Conservation (phyloP, 257 asterid genomes). For the Salvia splendens region DNA sequence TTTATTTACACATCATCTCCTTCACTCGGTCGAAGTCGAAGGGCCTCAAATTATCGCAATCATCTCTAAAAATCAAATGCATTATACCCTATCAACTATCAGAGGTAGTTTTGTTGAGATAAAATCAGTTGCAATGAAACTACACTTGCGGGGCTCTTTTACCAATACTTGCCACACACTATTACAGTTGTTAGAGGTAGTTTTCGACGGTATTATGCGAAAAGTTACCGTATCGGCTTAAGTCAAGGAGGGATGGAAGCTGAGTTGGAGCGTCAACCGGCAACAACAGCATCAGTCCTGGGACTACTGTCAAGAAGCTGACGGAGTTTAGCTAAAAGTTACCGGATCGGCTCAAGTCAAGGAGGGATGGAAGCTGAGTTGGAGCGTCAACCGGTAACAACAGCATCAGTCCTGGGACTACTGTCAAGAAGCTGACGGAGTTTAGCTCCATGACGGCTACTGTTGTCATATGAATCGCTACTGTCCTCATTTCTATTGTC, state of each 20-base stretch:
- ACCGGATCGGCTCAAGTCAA: too few species aligned
- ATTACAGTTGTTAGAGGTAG: slow-evolving; percentile 64
- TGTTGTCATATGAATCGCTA: slow-evolving; percentile 45
- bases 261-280: slow-evolving; percentile 48
- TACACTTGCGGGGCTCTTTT: slow-evolving; percentile 33
- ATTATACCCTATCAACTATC: not conserved
- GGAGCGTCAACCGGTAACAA: slow-evolving; percentile 69
- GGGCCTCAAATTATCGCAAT: slow-evolving; percentile 25
- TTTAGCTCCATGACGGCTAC: slow-evolving; percentile 57
- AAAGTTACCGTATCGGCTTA: slow-evolving; percentile 44
- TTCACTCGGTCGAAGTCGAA: slow-evolving; percentile 34
- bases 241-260: slow-evolving; percentile 20
- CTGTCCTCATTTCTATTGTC: slow-evolving; percentile 50
- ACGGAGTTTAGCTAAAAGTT: slow-evolving; percentile 72
- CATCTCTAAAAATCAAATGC: slow-evolving; percentile 14
- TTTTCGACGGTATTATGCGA: slow-evolving; percentile 71
- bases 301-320: slow-evolving; percentile 76
- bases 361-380: too few species aligned
- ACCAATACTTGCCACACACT: slow-evolving; percentile 38
- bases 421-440: slow-evolving; percentile 82
- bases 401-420: slow-evolving; percentile 75
- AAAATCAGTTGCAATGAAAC: slow-evolving; percentile 33
- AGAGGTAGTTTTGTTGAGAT: slow-evolving; percentile 45
- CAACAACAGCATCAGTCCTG: slow-evolving; percentile 83
- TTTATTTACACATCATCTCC: slow-evolving; percentile 29